These are phyloP conservation scores for Naganishia sp. DNA, from an alignment of 1,284 basidiomycete species.

Conservation along the genomic window DNA sequence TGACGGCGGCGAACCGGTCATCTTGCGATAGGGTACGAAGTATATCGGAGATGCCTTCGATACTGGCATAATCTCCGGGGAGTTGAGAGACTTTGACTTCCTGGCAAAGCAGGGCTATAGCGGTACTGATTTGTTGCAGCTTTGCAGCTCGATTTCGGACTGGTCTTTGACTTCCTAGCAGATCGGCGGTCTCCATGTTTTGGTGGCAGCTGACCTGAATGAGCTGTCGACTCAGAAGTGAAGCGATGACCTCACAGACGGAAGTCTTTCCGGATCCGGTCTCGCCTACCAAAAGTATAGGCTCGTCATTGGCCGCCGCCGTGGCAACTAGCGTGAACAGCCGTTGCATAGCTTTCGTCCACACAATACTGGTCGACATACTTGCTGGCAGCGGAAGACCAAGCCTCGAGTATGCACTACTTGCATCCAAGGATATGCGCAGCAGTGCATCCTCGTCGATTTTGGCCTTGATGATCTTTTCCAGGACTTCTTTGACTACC, in stretches of 20 bases:
- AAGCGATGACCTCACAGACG: slow-evolving; percentile 86
- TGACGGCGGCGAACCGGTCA: not conserved
- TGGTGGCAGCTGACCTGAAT: slow-evolving; percentile 92
- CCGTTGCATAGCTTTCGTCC: slow-evolving; percentile 91
- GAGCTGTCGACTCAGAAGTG: slow-evolving; percentile 65
- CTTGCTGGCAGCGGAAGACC: slow-evolving; percentile 44
- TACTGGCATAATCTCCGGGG: slow-evolving; percentile 5
- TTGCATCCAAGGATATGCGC: slow-evolving; percentile 59
- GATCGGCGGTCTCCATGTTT: slow-evolving; percentile 98
- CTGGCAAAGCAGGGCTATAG: slow-evolving; percentile 8
- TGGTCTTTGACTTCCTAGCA: slow-evolving; percentile 91
- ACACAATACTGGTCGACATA: slow-evolving; percentile 62
- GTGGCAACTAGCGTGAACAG: slow-evolving; percentile 81
- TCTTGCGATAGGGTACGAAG: slow-evolving; percentile 1
- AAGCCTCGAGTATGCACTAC: slow-evolving; percentile 41
- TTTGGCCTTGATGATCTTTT: slow-evolving; percentile 83
- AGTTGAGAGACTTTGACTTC: not conserved
- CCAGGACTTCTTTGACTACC: slow-evolving; percentile 89
- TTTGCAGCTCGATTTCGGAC: slow-evolving; percentile 72
- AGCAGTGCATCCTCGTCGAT: slow-evolving; percentile 75
- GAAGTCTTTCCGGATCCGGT: slow-evolving; percentile 98
- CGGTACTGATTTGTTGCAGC: slow-evolving; percentile 36
- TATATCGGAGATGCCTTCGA: slow-evolving; percentile 9
- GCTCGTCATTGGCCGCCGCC: slow-evolving; percentile 87
- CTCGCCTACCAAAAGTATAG: slow-evolving; percentile 95